These are phyloP conservation scores for Auriscalpium orientale DNA, from an alignment of 768 basidiomycete genomes.

Conservation along the genomic window DNA sequence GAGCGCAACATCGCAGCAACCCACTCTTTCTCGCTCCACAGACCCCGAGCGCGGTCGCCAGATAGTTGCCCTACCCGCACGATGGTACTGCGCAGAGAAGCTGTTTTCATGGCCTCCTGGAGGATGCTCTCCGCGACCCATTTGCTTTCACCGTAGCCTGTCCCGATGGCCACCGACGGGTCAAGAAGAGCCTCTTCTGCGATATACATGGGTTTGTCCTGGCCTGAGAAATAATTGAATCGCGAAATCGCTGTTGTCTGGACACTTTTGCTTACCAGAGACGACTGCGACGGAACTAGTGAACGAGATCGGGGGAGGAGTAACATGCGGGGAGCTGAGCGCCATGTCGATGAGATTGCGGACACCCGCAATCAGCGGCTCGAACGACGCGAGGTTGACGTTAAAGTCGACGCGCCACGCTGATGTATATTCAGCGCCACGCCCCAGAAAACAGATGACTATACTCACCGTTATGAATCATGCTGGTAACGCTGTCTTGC, in stretches of 20 bases:
- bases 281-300: slow-evolving; percentile 20
- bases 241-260: neutral
- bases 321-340: slow-evolving; percentile 8
- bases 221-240: neutral
- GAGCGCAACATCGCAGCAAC: neutral
- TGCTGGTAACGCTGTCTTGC: neutral
- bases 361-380: slow-evolving; percentile 15
- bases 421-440: slow-evolving; percentile 9
- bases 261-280: neutral
- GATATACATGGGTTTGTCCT: neutral
- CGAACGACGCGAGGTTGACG: slow-evolving; percentile 17
- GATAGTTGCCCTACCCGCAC: slow-evolving; percentile 2
- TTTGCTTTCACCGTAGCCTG: slow-evolving; percentile 5
- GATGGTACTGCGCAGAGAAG: neutral
- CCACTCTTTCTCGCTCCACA: slow-evolving; percentile 1
- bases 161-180: slow-evolving; percentile 1
- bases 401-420: slow-evolving; percentile 25
- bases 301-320: slow-evolving; percentile 16
- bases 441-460: neutral
- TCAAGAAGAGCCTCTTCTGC: slow-evolving; percentile 16
- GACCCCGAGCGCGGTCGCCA: neutral
- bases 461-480: neutral
- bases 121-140: slow-evolving; percentile 6
- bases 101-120: neutral
- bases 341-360: slow-evolving; percentile 20